Evolutionary conservation across 148 eudicot species (phyloP), one percentile per base, ranked within the genome.

Genomic region (Camellia granthamiana): DNA sequence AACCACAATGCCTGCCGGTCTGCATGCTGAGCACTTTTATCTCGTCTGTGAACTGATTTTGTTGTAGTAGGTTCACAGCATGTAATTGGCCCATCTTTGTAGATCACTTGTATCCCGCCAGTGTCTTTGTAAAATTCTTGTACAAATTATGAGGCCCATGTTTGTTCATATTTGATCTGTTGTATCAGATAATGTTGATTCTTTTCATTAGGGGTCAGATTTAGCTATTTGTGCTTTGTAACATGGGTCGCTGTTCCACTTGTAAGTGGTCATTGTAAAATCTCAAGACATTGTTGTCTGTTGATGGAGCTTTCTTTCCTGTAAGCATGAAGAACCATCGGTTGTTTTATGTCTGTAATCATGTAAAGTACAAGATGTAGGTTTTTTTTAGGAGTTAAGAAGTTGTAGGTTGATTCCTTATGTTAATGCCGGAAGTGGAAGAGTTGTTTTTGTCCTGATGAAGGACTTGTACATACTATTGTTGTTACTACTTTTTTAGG

Each of bases 111-210:
- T 30, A 65, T 69, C 74, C 55, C 21, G 15, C 59, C 74, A 55
- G 16, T 6, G 64, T 55, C 61, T 58, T 43, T 78, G 65, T 79
- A 69, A 56, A 79, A 23, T 6, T 70, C 62, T 43, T 79, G 81
- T 79, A 79, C 49, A 78, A 68, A 77, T 15, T 69, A 9, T 79
- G 66, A 69, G 81, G 58, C 15, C 75, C 49, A 43, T 69, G n/a
- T 21, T 69, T 43, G 55, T 58, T 38, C 30, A 64, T 67, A 15
- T n/a, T 49, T 56, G 67, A 44, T 58, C 15, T 68, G 44, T 56
- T 69, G 67, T 79, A 78, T 54, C 75, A 38, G 73, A 6, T 38
- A 52, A 68, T 54, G 42, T n/a, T 23, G 41, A 65, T 14, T 72
- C 30, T 62, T 30, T 80, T 21, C 9, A 2, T 15, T 73, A 30